Base-by-base conservation (phyloP, 2,329 filamentous ascomycete species). In the Trichophyton schoenleinii region DNA sequence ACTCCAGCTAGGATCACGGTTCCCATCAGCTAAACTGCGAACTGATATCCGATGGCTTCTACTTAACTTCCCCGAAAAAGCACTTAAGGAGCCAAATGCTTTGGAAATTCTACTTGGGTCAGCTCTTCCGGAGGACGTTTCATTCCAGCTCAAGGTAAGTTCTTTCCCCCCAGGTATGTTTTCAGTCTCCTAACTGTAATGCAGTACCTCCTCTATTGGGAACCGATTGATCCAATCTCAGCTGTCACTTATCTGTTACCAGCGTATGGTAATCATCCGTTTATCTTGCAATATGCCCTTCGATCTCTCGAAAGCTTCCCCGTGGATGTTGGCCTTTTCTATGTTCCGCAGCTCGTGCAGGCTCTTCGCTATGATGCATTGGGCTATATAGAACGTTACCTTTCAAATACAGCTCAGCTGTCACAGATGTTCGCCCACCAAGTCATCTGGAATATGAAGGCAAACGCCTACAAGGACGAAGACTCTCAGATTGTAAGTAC, bases 401-500 rank as follows among this genome's bases (percentile, higher is more conserved):
- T 99, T 61, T 81, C 97, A 15, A 94, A 99, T 76, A 96, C 95
- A 0, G 94, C 91, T 0, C 92, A 95, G 68, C 91, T 96, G 70
- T 97, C 94, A n/a, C 94, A 97, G 73, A 78, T 97, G 7, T 99
- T 99, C 74, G 92, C 95, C 1, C 95, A 99, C 73, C 94, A 99
- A 70, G 97, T 99, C 67, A 99, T 99, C 71, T 99, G 95, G 94
- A 99, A 99, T 72, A 99, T 99, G 87, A 99, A 97, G 73, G 94
- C 94, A 36, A 99, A 99, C 73, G 89, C 91, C 0, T 99, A 89
- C 80, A 99, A 96, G 73, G 95, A 99, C 66, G 92, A 99, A 68
- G 90, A 96, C 67, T 91, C 87, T 13, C 84, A 87, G 68, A 83
- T 95, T 65, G 86, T 89, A 78, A 79, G 85, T 42, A 28, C 46